Percentiles rank a stretch among this genome's conserved stretches.
Conservation (phyloP, 257 asterid genomes). For the Gentiana macrophylla region DNA sequence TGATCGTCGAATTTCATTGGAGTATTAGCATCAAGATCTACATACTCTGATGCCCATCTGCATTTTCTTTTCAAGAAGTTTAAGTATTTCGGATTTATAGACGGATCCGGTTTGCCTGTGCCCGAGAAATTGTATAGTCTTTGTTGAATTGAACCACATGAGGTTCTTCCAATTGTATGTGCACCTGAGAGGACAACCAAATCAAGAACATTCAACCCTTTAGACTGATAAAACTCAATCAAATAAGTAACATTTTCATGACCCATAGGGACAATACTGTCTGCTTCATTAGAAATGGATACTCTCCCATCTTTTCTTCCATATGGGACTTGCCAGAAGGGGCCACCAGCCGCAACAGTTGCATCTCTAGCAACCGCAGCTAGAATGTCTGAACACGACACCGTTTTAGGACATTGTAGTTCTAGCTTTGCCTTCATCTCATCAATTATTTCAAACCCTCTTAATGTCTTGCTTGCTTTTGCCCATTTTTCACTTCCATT, state of each 20-base stretch:
- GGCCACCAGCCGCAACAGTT: conserved; percentile 61
- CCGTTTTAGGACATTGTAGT: conserved; percentile 50
- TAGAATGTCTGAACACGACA: conserved; percentile 81
- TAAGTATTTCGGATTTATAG: conserved; percentile 36
- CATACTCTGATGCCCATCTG: conserved; percentile 83
- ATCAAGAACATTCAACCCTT: conserved; percentile 61
- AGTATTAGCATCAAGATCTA: conserved; percentile 48
- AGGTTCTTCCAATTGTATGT: conserved; percentile 64
- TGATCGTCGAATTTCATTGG: conserved; percentile 45
- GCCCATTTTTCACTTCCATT: conserved; percentile 56
- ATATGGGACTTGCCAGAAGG: conserved; percentile 76
- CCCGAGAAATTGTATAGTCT: conserved; percentile 41
- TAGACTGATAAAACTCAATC: conserved; percentile 38
- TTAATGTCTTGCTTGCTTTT: conserved; percentile 40
- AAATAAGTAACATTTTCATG: conserved; percentile 51
- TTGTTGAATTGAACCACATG: conserved; percentile 49
- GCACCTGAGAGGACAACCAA: conserved; percentile 83
- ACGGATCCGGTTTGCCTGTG: conserved; percentile 33
- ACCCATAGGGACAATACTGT: conserved; percentile 45
- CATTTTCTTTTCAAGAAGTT: conserved; percentile 64
- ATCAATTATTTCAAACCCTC: conserved; percentile 55
- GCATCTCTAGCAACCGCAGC: conserved; percentile 69
- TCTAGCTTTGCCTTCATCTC: conserved; percentile 62
- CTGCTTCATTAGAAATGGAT: conserved; percentile 52
- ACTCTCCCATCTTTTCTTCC: conserved; percentile 73